phyloP scores from a whole-genome alignment of 1,284 basidiomycete genomes.

The Apiotrichum domesticum region DNA sequence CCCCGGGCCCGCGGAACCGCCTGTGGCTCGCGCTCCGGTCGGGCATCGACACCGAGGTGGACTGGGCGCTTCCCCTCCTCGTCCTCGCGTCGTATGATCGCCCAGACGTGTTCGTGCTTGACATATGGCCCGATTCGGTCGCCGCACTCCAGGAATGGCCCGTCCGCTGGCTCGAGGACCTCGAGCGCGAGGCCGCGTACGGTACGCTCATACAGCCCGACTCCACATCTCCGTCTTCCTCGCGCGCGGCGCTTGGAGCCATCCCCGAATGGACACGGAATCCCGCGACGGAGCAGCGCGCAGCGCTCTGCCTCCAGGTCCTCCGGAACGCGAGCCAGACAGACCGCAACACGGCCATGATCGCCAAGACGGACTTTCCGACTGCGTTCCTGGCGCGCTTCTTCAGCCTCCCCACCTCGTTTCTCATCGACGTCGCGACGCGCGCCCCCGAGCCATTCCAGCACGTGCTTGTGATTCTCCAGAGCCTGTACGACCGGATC shows the following conservation, averaged over 20 bases:
- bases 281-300: slow-evolving; percentile 22
- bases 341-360: slow-evolving; percentile 15
- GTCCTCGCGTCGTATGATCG: slow-evolving; percentile 35
- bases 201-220: not conserved
- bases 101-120: slow-evolving; percentile 29
- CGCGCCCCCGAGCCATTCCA: slow-evolving; percentile 32
- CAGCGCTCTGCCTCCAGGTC: slow-evolving; percentile 33
- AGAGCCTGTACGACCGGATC: slow-evolving; percentile 26
- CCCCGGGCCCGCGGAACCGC: slow-evolving; percentile 26
- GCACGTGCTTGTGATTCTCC: slow-evolving; percentile 32
- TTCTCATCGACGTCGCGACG: slow-evolving; percentile 29
- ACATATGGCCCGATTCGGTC: slow-evolving; percentile 31
- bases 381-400: slow-evolving; percentile 26
- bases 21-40: slow-evolving; percentile 37
- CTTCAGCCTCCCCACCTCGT: slow-evolving; percentile 31
- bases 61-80: slow-evolving; percentile 40
- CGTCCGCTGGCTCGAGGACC: slow-evolving; percentile 27
- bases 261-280: slow-evolving; percentile 31
- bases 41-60: slow-evolving; percentile 34
- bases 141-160: slow-evolving; percentile 32
- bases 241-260: slow-evolving; percentile 19
- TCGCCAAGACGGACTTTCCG: not conserved
- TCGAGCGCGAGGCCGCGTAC: slow-evolving; percentile 31
- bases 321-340: slow-evolving; percentile 37
- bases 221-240: too few species aligned